Evolutionary conservation across 805 yeast genomes (phyloP), one percentile per base, ranked within the genome.

Genomic region (Monosporozyma servazzii): DNA sequence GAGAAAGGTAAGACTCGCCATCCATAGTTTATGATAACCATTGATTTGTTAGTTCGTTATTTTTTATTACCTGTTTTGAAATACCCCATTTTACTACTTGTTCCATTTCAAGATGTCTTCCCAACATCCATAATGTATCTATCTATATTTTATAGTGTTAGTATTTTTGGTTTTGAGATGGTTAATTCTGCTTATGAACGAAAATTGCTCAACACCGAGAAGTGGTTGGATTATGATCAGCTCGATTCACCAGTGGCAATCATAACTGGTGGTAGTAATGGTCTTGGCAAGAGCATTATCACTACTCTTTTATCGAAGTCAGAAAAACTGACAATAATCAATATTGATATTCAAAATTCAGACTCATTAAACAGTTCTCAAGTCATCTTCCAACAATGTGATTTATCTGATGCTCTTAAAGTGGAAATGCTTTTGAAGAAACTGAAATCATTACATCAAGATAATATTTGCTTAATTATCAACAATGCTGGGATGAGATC

Each of bases 401-500:
- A 90, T 65, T 81, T 90, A n/a, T 68, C 83, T 39, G 64, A 77
- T 51, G 56, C 72, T 11, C 56, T 59, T 1, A 71, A 73, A 10
- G 75, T 87, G 6, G 56, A 64, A 15, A 57, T 58, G 1, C 62
- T 69, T 15, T 75, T 79, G 10, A 62, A 63, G 5, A 50, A 45
- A 6, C 77, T 88, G 23, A 62, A 62, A 27, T 44, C 58, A 25
- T 71, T 74, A 31, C 58, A 79, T 40, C 87, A 88, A 3, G 37
- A 42, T 0, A 61, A 59, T 0, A 81, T 86, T 1, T 76, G 89
- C 0, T 71, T 88, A 1, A 69, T 90, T 13, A 74, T 90, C 48
- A 89, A 88, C 65, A 90, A 89, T 65, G 97, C 96, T 0, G 97
- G 88, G 0, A 75, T 87, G 18, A 72, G 85, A 42, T 73, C 72